phyloP scores from a whole-genome alignment of 345 rosid species.

The Aegle marmelos region DNA sequence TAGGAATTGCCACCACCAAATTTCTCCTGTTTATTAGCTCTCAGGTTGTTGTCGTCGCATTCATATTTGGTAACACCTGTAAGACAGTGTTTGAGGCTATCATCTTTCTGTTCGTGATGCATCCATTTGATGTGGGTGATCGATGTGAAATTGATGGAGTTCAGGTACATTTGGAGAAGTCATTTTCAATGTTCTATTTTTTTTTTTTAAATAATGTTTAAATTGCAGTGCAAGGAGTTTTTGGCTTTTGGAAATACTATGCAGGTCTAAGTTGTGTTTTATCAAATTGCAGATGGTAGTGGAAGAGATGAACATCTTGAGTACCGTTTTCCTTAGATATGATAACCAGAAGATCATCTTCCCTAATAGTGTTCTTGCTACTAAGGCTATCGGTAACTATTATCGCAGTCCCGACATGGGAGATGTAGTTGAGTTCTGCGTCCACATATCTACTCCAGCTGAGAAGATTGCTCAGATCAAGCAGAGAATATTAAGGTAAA shows the following conservation, averaged over 20 bases:
- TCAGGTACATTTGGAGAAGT: slow-evolving; percentile 42
- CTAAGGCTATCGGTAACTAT: slow-evolving; percentile 65
- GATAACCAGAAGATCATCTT: slow-evolving; percentile 73
- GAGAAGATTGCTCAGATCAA: slow-evolving; percentile 64
- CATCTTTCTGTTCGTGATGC: slow-evolving; percentile 78
- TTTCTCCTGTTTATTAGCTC: slow-evolving; percentile 79
- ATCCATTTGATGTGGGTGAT: slow-evolving; percentile 94
- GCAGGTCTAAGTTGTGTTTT: background rate
- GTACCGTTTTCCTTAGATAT: slow-evolving; percentile 72
- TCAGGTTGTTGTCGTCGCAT: slow-evolving; percentile 69
- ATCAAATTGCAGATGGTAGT: slow-evolving; percentile 60
- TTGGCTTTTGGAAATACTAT: background rate
- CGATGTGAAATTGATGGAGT: slow-evolving; percentile 78
- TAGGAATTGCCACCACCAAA: slow-evolving; percentile 76
- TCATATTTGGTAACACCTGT: slow-evolving; percentile 82
- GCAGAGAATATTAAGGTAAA: slow-evolving; percentile 40
- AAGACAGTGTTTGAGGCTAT: slow-evolving; percentile 80
- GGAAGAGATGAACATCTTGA: slow-evolving; percentile 95
- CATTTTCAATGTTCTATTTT: background rate
- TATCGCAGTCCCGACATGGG: slow-evolving; percentile 97
- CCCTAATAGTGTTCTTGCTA: slow-evolving; percentile 70
- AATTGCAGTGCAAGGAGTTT: background rate
- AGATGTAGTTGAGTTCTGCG: slow-evolving; percentile 67
- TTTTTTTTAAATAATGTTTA: background rate
- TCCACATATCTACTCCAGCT: slow-evolving; percentile 70